Evolutionary conservation across 2,329 filamentous ascomycete genomes (phyloP), one percentile per base, ranked within the genome.

Genomic region (Ophiostoma himal-ulmi): DNA sequence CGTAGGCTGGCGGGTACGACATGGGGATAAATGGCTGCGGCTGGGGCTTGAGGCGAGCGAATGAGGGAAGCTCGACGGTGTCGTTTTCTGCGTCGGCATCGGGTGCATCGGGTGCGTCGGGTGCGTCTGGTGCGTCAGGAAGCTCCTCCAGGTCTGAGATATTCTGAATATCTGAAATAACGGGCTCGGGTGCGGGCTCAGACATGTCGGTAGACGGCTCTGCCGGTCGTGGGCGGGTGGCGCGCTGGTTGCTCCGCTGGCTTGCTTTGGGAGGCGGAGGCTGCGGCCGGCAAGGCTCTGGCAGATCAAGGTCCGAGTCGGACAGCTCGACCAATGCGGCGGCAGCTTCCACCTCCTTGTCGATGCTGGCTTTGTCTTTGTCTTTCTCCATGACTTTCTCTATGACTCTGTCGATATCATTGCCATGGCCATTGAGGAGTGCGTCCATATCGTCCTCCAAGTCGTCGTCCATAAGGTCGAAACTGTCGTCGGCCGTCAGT

Each of bases 1-100:
- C 65, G 17, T 44, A 67, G 7, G 65, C 65, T 22, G 65, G 37
- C n/a, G 65, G 65, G 65, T 67, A 48, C 22, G 65, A 67, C 65
- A 48, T 67, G 11, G 65, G n/a, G 17, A 48, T 26, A 1, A 48
- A 20, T 20, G 39, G 22, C 22, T 2, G 39, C 5, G 2, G 65
- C 14, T 26, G 52, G n/a, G 39, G 39, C 8, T 44, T 44, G 39
- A 11, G 39, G 65, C n/a, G 65, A 3, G n/a, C 36, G 8, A 26
- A 44, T 5, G 57, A 62, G 4, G 57, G 57, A 3, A 62, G 57
- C 57, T 62, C 26, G 4, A 39, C 30, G 10, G 60, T 4, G 10
- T 64, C 60, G 62, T 65, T n/a, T 34, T 3, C 26, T 14, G 26
- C 22, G 11, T 30, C 22, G 26, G 26, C 26, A 30, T 30, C 26